Base-by-base conservation (phyloP, 371 early-diverging fungal genomes). In the Mucor lusitanicus region DNA sequence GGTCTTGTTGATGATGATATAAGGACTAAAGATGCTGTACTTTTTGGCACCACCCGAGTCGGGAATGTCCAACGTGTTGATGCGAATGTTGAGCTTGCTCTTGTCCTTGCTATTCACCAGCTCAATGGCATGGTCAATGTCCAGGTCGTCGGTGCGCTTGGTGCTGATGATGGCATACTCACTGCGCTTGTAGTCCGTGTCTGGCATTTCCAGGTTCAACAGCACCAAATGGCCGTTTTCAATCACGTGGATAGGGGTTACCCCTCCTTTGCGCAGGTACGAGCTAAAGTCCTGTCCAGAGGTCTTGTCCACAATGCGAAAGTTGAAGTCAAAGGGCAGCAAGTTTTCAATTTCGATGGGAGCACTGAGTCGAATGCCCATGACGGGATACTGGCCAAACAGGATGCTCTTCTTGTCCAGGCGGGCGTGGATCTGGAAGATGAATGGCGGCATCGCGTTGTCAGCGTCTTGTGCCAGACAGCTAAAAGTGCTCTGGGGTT, bases 291-390 rank as follows among this genome's bases (percentile, higher is more conserved):
- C 91, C 68, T 87, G 84, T 6, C 84, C 80, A 3, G 81, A 74
- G 1, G 86, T 86, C 69, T 91, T 90, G 77, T 96, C 96, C 44
- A 91, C 82, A 23, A 97, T 83, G 42, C 78, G 75, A 71, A 93
- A 95, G 39, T 88, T 87, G 71, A 96, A 80, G 66, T 94, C 89
- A 74, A 91, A 96, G 0, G 99, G 99, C 46, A 99, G 78, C 42
- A 97, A 77, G 70, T 99, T 99, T 80, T 99, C 98, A 33, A 99
- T 86, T 76, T 95, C 94, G 33, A 98, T 84, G 12, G 99, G 98
- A 13, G 97, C 91, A 39, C 93, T 87, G 40, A 99, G 71, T 23
- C 89, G 87, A 59, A 97, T 89, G 6, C 88, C 84, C 91, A 97
- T 90, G 59, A 80, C 87, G 21, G 97, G 97, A 71, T 95, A 96